phyloP scores from a whole-genome alignment of 2,329 filamentous ascomycete genomes.

The Phialemoniopsis sp. region DNA sequence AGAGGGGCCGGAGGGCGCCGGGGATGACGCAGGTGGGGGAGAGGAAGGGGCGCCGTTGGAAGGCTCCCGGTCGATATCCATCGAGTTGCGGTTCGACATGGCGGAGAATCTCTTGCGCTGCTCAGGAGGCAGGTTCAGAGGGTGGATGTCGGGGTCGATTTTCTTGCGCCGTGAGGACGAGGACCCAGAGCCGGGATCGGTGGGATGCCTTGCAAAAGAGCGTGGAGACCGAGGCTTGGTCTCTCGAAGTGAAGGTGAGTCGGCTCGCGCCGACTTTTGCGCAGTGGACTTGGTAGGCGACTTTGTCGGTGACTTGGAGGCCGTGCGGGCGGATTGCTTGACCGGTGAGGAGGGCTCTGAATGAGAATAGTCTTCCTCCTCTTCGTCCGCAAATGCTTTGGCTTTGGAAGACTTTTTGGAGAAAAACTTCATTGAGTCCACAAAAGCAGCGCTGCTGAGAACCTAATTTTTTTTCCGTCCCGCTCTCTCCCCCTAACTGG shows the following conservation, averaged over 20 bases:
- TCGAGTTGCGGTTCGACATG: conserved; percentile 62
- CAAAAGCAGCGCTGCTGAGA: not conserved
- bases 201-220: conserved; percentile 42
- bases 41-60: conserved; percentile 32
- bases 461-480: conserved; percentile 2
- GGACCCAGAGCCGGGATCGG: conserved; percentile 34
- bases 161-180: conserved; percentile 45
- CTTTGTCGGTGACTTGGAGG: conserved; percentile 20
- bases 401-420: conserved; percentile 37
- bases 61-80: conserved; percentile 73
- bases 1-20: conserved; percentile 24
- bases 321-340: conserved; percentile 4
- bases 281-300: conserved; percentile 12
- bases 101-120: conserved; percentile 74
- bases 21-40: conserved; percentile 20
- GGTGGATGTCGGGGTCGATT: conserved; percentile 70
- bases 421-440: conserved; percentile 48
- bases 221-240: conserved; percentile 31
- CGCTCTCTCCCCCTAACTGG: no score
- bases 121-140: conserved; percentile 85
- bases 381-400: conserved; percentile 27
- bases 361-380: conserved; percentile 22
- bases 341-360: conserved; percentile 25
- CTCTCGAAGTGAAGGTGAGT: conserved; percentile 18
- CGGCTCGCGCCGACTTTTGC: conserved; percentile 25